A percentile compares a stretch with the other conserved stretches of the same genome.
phyloP scores from a whole-genome alignment of 2,329 filamentous ascomycete genomes.

The Aureobasidium vineae region DNA sequence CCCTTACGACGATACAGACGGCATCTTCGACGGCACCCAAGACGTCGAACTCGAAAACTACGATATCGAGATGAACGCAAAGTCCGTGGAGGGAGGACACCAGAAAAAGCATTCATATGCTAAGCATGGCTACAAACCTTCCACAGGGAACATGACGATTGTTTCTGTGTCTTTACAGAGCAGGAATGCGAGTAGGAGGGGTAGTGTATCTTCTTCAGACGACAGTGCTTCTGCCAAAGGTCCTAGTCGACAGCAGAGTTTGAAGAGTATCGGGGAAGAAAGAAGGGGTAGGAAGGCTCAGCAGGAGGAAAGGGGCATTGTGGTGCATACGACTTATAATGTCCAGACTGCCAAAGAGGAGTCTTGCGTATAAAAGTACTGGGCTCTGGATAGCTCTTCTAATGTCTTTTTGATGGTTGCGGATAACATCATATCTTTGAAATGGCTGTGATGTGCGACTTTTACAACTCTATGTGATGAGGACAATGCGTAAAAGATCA shows the following conservation, averaged over 20 bases:
- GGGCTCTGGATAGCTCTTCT: not conserved
- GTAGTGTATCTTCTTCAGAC: not conserved
- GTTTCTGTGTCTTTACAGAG: not conserved
- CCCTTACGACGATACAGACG: not conserved
- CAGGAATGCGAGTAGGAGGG: not conserved
- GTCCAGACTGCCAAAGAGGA: not conserved
- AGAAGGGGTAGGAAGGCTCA: not conserved
- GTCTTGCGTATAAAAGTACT: not conserved
- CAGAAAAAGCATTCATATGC: not conserved
- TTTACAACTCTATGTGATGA: not conserved
- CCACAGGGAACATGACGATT: conserved; percentile 1
- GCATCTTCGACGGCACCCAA: conserved; percentile 22
- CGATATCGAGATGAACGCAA: not conserved
- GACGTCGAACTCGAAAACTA: conserved; percentile 9
- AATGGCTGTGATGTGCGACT: not conserved
- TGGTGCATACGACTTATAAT: conserved; percentile 13
- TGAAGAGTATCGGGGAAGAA: conserved; percentile 6
- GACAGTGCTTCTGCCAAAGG: not conserved
- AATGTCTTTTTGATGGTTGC: conserved; percentile 2
- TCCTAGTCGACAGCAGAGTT: not conserved
- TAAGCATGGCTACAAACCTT: conserved; percentile 12
- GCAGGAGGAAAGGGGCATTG: not conserved
- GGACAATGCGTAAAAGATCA: not conserved
- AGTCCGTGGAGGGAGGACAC: not conserved
- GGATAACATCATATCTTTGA: no score